A percentile compares a stretch with the other conserved stretches of the same genome.
Conservation (phyloP, 2,329 filamentous ascomycete species). For the Paraconiothyrium sp. region DNA sequence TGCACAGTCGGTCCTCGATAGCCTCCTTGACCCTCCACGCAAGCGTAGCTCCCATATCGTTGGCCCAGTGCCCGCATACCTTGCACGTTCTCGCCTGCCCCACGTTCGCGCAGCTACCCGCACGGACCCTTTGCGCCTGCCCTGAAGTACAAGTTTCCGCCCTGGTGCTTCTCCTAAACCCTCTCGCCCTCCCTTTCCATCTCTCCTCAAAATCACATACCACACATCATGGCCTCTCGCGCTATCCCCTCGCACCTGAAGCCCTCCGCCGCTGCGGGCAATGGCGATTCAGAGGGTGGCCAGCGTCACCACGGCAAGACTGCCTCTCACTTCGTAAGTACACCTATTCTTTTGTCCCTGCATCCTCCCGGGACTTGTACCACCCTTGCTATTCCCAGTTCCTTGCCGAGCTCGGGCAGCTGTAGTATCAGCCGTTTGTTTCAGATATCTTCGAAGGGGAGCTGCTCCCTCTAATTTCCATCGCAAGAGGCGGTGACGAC, state of each 20-base stretch:
- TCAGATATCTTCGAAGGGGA: background rate
- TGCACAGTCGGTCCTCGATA: constrained; percentile 2
- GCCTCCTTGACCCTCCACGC: constrained; percentile 2
- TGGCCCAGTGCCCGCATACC: constrained; percentile 10
- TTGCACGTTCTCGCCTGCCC: constrained; percentile 27
- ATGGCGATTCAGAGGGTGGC: constrained; percentile 59
- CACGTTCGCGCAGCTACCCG: constrained; percentile 19
- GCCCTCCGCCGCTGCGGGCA: constrained; percentile 57
- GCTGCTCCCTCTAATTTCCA: background rate
- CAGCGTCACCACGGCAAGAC: constrained; percentile 71
- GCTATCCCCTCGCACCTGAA: constrained; percentile 88
- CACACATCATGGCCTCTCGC: constrained; percentile 70
- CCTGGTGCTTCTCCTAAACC: constrained; percentile 14
- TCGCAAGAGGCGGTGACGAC: constrained; percentile 13
- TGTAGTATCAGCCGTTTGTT: background rate
- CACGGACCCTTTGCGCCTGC: constrained; percentile 15
- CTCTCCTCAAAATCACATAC: constrained; percentile 14
- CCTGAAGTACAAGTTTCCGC: constrained; percentile 12
- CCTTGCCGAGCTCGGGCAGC: background rate
- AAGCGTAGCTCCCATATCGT: background rate
- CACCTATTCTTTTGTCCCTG: background rate
- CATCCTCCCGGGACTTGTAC: background rate
- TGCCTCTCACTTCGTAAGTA: constrained; percentile 16
- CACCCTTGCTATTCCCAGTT: background rate
- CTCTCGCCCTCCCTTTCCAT: constrained; percentile 17